Evolutionary conservation across 2,329 filamentous ascomycete genomes (phyloP), one percentile per base, ranked within the genome.

Genomic region (Daldinia sp.): DNA sequence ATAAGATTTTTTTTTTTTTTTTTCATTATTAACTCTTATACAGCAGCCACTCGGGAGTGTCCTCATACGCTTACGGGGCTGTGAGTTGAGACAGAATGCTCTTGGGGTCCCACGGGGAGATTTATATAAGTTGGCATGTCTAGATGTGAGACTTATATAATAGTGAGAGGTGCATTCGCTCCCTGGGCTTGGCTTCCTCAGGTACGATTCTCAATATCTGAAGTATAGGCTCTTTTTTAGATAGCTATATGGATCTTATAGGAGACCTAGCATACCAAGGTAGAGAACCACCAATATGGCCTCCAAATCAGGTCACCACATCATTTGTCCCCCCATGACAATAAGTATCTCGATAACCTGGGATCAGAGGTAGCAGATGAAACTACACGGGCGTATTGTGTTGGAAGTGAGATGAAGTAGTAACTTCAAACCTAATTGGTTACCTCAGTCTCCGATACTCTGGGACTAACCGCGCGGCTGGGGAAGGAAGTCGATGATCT

Each of bases 401-500:
- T 33, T 33, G 13, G 26, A 2, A 30, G 46, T 18, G 33, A 54
- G 5, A 18, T 37, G 33, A 54, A 37, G 33, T 54, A 54, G 51
- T 1, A 54, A 35, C 6, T 26, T 4, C 50, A 20, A 37, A 54
- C 3, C 30, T 54, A 23, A 54, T 54, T 54, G 51, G 51, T 37
- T 54, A 54, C 51, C 51, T 23, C 20, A 23, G 18, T 37, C 30
- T 35, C 51, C 33, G 33, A 15, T 26, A 37, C 51, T 54, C 51
- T 54, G 51, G 51, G 33, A 54, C 51, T 37, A 54, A 54, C 51
- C 51, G 51, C 51, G 51, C 51, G 30, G 51, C 33, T 54, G 51
- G 51, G 51, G 33, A 35, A 35, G 33, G 33, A 35, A 13, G 51
- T 26, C 51, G 30, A 37, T 54, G 51, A 54, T 54, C 51, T 54